These are phyloP conservation scores for Larix sibirica DNA, from an alignment of 83 land plant genomes.

Conservation along the genomic window DNA sequence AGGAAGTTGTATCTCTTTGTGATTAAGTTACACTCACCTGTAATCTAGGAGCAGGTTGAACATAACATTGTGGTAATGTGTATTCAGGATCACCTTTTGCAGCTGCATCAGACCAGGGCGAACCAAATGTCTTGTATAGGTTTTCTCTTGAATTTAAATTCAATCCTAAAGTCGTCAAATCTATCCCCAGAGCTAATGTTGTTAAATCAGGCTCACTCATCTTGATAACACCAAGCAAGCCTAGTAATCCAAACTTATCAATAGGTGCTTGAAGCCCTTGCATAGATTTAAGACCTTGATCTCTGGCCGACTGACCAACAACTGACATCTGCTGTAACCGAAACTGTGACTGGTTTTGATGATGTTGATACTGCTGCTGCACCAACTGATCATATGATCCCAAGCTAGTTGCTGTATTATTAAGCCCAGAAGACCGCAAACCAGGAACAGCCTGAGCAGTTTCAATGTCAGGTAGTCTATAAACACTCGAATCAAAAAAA, in stretches of 20 bases:
- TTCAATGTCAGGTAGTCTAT: too few species aligned
- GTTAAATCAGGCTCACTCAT: conserved; percentile 86
- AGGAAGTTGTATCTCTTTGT: neutral
- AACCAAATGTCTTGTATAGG: conserved; percentile 87
- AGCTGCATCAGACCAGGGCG: conserved; percentile 95
- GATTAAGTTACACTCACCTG: conserved; percentile 52
- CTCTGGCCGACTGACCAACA: conserved; percentile 56
- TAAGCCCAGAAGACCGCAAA: neutral
- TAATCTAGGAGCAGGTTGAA: conserved; percentile 62
- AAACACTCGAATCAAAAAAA: neutral
- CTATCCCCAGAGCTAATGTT: conserved; percentile 90
- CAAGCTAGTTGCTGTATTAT: conserved; percentile 44
- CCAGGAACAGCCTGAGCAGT: neutral
- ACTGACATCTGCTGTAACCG: conserved; percentile 70
- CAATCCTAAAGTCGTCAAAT: conserved; percentile 84
- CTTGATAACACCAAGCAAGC: conserved; percentile 80
- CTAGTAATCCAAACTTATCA: conserved; percentile 86
- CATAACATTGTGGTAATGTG: conserved; percentile 80
- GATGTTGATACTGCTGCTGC: conserved; percentile 86
- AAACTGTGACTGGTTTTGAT: conserved; percentile 68
- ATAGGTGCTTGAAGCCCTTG: conserved; percentile 41
- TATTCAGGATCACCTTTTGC: conserved; percentile 91
- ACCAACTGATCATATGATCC: conserved; percentile 82
- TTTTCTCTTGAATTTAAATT: conserved; percentile 82
- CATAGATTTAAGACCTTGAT: conserved; percentile 52